Conservation (phyloP, 805 yeast genomes). For the Metschnikowia reukaufii region DNA sequence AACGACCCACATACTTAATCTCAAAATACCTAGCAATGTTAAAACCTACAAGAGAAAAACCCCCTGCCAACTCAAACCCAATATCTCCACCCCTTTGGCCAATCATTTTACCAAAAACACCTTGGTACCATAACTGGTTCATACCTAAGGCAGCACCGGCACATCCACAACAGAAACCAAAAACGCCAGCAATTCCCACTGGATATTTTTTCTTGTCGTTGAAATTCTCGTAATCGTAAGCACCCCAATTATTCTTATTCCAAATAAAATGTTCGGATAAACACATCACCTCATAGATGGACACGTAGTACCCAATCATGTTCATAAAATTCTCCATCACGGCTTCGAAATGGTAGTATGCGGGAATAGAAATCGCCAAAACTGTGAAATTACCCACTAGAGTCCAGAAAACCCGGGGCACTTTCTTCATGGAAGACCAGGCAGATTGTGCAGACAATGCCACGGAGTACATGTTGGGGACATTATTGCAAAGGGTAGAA, state of each 20-base stretch:
- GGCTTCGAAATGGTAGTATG: conserved; percentile 66
- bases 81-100: conserved; percentile 79
- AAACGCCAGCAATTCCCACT: conserved; percentile 74
- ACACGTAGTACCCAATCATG: conserved; percentile 86
- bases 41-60: conserved; percentile 64
- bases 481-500: conserved; percentile 86
- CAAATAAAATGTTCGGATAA: conserved; percentile 80
- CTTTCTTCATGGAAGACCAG: conserved; percentile 68
- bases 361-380: conserved; percentile 87
- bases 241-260: conserved; percentile 57
- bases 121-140: conserved; percentile 84
- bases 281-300: conserved; percentile 74
- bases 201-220: conserved; percentile 61
- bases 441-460: conserved; percentile 84
- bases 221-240: conserved; percentile 65
- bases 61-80: conserved; percentile 76
- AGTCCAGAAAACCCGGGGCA: conserved; percentile 88
- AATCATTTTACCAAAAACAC: conserved; percentile 61
- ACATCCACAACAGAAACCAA: conserved; percentile 78
- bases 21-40: conserved; percentile 62
- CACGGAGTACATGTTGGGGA: conserved; percentile 92
- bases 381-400: conserved; percentile 69
- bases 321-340: conserved; percentile 89
- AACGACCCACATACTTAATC: conserved; percentile 58
- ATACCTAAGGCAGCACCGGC: conserved; percentile 88